phyloP scores from a whole-genome alignment of 2,329 filamentous ascomycete genomes.

The Cryphonectria naterciae region DNA sequence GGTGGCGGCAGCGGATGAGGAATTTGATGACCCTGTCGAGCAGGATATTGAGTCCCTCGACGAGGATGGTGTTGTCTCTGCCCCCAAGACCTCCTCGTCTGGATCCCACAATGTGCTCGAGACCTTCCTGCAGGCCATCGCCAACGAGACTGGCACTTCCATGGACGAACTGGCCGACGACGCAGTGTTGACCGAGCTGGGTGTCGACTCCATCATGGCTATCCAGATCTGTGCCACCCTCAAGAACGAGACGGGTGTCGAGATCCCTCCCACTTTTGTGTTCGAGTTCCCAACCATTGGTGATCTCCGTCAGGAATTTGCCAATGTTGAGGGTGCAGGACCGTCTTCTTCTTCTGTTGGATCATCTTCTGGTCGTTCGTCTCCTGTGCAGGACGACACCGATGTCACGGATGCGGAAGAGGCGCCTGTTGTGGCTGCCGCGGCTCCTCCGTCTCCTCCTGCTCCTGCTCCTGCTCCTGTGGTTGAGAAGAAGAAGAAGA shows the following conservation, averaged over 20 bases:
- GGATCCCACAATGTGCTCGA: constrained; percentile 11
- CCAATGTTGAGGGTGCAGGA: constrained; percentile 2
- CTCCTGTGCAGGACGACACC: constrained; percentile 4
- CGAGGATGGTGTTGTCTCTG: neutral
- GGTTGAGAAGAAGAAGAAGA: constrained; percentile 5
- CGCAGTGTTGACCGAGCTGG: constrained; percentile 32
- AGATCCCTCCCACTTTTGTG: constrained; percentile 31
- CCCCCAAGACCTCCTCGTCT: neutral
- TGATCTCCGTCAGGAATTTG: constrained; percentile 31
- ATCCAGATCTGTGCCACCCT: constrained; percentile 34
- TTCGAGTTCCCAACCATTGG: constrained; percentile 31
- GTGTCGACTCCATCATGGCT: constrained; percentile 37
- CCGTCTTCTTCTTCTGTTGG: neutral
- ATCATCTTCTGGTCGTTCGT: constrained; percentile 14
- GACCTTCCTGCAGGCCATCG: constrained; percentile 30
- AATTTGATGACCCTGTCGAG: constrained; percentile 17
- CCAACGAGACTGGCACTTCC: constrained; percentile 32
- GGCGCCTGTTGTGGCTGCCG: neutral
- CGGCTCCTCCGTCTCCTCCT: no score
- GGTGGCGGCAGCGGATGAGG: constrained; percentile 12
- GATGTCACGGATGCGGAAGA: constrained; percentile 23
- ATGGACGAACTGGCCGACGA: constrained; percentile 31
- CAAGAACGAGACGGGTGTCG: constrained; percentile 31
- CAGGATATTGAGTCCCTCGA: constrained; percentile 15
- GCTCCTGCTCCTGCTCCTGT: constrained; percentile 5